phyloP scores from a whole-genome alignment of 768 basidiomycete genomes.

The Mycena galopus region DNA sequence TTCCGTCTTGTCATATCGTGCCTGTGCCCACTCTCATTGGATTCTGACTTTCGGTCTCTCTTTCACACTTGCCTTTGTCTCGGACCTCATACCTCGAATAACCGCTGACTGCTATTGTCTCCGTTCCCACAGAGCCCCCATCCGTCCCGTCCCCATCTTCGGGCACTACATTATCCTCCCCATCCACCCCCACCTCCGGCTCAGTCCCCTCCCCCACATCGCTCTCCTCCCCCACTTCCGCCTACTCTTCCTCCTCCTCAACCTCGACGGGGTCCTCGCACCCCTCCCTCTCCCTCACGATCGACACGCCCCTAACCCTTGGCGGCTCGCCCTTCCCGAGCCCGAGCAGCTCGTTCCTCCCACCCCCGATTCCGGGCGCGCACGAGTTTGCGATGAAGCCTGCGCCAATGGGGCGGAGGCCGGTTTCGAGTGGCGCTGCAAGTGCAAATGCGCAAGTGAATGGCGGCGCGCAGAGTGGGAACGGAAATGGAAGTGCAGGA shows the following conservation, averaged over 20 bases:
- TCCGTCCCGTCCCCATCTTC: not conserved
- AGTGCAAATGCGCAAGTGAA: not conserved
- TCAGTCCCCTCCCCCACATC: not conserved
- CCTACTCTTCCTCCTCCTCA: not conserved
- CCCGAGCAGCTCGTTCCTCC: constrained; percentile 75
- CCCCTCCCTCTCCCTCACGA: constrained; percentile 49
- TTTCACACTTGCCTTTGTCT: not conserved
- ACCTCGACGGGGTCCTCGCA: not conserved
- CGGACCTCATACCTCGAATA: not conserved
- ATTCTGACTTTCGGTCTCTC: not conserved
- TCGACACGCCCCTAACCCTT: constrained; percentile 59
- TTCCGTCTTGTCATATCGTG: not conserved
- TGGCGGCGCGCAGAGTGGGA: not conserved
- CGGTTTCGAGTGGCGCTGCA: not conserved
- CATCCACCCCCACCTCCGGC: not conserved
- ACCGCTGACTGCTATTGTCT: not conserved
- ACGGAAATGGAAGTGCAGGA: not conserved
- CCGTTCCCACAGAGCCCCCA: not conserved
- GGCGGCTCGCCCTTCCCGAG: constrained; percentile 68
- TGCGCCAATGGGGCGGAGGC: constrained; percentile 44
- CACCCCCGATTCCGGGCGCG: constrained; percentile 73
- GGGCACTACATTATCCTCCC: not conserved
- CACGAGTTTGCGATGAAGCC: constrained; percentile 77
- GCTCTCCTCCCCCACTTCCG: not conserved
- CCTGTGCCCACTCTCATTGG: not conserved